phyloP scores from a whole-genome alignment of 2,329 filamentous ascomycete species.

The Amauroascus niger region DNA sequence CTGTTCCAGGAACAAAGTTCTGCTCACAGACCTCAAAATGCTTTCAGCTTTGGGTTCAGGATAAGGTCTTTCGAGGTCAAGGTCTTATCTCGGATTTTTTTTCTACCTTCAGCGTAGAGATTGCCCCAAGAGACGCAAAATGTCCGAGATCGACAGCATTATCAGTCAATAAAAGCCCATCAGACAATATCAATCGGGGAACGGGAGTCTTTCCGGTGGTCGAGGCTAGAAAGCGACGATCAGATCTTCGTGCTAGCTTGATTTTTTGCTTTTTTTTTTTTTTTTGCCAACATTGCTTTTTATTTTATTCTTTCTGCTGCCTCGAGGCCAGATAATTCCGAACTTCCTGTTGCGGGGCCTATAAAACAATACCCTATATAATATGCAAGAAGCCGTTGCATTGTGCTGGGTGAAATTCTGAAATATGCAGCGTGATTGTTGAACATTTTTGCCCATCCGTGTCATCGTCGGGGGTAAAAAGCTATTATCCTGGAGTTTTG shows the following conservation, averaged over 20 bases:
- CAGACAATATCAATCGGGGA: neutral
- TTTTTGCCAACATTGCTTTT: neutral
- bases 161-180: neutral
- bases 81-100: neutral
- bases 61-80: neutral
- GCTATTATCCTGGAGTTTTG: neutral
- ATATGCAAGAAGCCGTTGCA: constrained; percentile 2
- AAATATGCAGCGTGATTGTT: constrained; percentile 7
- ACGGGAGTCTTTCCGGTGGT: constrained; percentile 1
- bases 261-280: neutral
- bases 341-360: constrained; percentile 2
- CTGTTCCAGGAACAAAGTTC: neutral
- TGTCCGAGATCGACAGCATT: constrained; percentile 5
- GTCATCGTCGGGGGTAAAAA: too few relatives aligned
- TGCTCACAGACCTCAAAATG: neutral
- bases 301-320: neutral
- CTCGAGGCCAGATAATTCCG: neutral
- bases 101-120: neutral
- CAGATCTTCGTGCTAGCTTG: constrained; percentile 6
- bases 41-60: neutral
- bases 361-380: constrained; percentile 3
- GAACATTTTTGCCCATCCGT: neutral
- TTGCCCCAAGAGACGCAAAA: neutral
- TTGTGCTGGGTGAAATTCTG: constrained; percentile 1
- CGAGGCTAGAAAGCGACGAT: neutral